Base-by-base conservation (phyloP, 1,139 yeast genomes). In the Candida sanyaensis region DNA sequence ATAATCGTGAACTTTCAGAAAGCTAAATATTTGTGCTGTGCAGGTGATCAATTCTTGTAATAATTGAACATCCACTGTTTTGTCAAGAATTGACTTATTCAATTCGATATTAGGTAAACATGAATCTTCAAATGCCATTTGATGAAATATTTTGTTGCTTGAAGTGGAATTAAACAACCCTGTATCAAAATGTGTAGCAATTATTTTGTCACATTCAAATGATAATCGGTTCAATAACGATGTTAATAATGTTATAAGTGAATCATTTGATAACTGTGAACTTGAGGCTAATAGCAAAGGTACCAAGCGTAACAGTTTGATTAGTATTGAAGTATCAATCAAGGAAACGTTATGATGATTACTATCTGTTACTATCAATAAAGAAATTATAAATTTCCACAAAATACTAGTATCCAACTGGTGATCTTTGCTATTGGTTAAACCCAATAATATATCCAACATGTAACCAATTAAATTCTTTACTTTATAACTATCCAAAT, bases 21-120 rank as follows among this genome's bases (percentile, higher is more conserved):
- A 62, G 42, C 64, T 58, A 46, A 68, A 64, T 8, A 69, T 57
- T 48, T 71, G 75, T 1, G 72, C 69, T 2, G 63, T 60, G 13
- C 63, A 56, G 5, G 62, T 61, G 5, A 68, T 55, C 41, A 68
- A 51, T 38, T 58, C 61, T 12, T 55, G 52, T 39, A 68, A 53
- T 8, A 60, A 50, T 31, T 52, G 55, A 23, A 55, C 32, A 45
- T 65, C 59, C 4, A 59, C 54, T 2, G 50, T 43, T 7, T 55
- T 48, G 10, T 57, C 50, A 30, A 66, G 46, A 10, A 57, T 41
- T 6, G 54, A 50, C 13, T 46, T 41, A 34, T 57, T 61, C 24
- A 64, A 60, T 41, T 61, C 65, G 29, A 64, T 56, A 47, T 61
- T 64, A 6, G 71, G 72, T 26, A 63, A 54, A 21, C 49, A 52